phyloP scores from a whole-genome alignment of 2,329 filamentous ascomycete genomes.

The Dendryphion nanum region DNA sequence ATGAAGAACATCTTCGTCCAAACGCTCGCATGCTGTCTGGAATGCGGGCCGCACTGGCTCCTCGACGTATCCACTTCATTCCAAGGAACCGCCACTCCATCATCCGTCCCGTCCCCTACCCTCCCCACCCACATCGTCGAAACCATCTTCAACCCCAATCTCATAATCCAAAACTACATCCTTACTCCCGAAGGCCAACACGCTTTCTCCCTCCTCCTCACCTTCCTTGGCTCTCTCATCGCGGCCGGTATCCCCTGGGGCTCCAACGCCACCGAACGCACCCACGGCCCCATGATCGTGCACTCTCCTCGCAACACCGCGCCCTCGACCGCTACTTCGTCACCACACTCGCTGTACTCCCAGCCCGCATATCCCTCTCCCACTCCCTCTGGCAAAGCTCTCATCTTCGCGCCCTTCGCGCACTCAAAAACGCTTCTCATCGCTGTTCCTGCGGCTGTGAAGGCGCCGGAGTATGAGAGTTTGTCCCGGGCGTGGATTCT shows the following conservation, averaged over 20 bases:
- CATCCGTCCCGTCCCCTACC: conserved; percentile 12
- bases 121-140: conserved; percentile 20
- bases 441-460: conserved; percentile 28
- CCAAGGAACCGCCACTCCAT: conserved; percentile 11
- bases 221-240: conserved; percentile 20
- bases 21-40: conserved; percentile 41
- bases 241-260: conserved; percentile 34
- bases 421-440: conserved; percentile 30
- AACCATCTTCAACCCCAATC: conserved; percentile 29
- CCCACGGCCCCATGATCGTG: conserved; percentile 29
- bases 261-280: conserved; percentile 25
- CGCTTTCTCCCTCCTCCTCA: conserved; percentile 17
- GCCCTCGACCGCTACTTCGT: no score
- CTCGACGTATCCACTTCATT: conserved; percentile 26
- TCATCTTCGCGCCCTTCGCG: conserved; percentile 33
- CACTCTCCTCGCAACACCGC: conserved; percentile 4
- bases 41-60: conserved; percentile 42
- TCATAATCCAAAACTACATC: conserved; percentile 39
- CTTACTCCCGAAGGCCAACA: conserved; percentile 18
- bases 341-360: no score
- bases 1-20: conserved; percentile 44
- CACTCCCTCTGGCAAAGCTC: conserved; percentile 12
- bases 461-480: conserved; percentile 13
- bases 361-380: background rate
- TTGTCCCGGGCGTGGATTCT: conserved; percentile 40